Percentiles rank a stretch among this genome's conserved stretches.
phyloP scores from a whole-genome alignment of 2,329 filamentous ascomycete species.

The Neonectria punicea region DNA sequence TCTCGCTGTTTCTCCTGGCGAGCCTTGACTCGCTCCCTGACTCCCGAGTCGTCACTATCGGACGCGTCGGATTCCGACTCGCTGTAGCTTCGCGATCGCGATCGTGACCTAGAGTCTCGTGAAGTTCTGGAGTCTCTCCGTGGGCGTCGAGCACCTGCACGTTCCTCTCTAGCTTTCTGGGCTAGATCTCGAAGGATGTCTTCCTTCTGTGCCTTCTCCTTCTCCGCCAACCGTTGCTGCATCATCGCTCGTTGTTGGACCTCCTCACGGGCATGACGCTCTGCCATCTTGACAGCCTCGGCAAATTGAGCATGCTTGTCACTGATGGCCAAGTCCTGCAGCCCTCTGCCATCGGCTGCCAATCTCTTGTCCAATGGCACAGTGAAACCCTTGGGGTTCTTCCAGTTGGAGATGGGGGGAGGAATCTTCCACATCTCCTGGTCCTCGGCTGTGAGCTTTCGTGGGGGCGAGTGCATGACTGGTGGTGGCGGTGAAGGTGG shows the following conservation, averaged over 20 bases:
- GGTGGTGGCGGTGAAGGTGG: conserved; percentile 93
- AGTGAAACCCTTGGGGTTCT: conserved; percentile 98
- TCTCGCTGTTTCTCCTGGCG: conserved; percentile 83
- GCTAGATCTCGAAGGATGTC: conserved; percentile 89
- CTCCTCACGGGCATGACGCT: conserved; percentile 94
- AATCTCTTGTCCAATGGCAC: conserved; percentile 95
- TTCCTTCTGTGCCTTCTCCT: conserved; percentile 95
- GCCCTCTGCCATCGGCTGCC: conserved; percentile 88
- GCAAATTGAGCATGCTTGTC: conserved; percentile 98
- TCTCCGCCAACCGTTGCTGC: conserved; percentile 96
- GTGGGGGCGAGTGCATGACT: conserved; percentile 92
- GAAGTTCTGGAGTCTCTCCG: conserved; percentile 47
- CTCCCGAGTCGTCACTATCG: conserved; percentile 73
- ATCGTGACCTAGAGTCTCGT: conserved; percentile 53
- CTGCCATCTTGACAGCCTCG: conserved; percentile 92
- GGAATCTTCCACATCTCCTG: conserved; percentile 94
- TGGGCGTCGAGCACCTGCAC: conserved; percentile 63
- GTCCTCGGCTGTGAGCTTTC: conserved; percentile 95
- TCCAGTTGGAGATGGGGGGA: conserved; percentile 96
- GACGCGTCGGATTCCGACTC: conserved; percentile 60
- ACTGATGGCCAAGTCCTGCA: conserved; percentile 96
- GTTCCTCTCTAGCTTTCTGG: conserved; percentile 90
- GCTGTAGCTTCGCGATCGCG: conserved; percentile 60
- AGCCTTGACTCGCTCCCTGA: conserved; percentile 79
- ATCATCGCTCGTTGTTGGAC: conserved; percentile 91